These are phyloP conservation scores for Aspergillus fijiensis DNA, from an alignment of 2,329 filamentous ascomycete species.

Conservation along the genomic window DNA sequence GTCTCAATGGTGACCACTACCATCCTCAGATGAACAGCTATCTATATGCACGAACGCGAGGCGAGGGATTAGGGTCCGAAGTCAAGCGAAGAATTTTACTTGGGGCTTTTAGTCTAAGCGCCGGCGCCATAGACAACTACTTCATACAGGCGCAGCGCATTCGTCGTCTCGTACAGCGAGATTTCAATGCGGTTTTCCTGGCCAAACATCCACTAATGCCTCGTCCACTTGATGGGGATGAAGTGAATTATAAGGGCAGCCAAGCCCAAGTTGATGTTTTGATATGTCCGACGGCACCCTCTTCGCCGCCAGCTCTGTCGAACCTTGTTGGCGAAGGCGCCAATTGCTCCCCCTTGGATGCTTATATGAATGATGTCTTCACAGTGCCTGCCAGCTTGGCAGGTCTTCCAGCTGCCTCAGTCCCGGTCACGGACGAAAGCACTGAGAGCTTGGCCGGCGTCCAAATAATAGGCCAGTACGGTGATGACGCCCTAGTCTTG, in stretches of 20 bases:
- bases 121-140: conserved; percentile 90
- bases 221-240: conserved; percentile 1
- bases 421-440: conserved; percentile 59
- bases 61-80: conserved; percentile 74
- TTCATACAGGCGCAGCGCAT: conserved; percentile 92
- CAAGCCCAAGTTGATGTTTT: conserved; percentile 69
- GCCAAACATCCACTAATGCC: conserved; percentile 64
- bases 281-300: conserved; percentile 82
- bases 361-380: conserved; percentile 91
- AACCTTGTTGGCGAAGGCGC: conserved; percentile 47
- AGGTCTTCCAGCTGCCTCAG: conserved; percentile 81
- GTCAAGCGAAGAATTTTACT: conserved; percentile 84
- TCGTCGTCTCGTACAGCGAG: conserved; percentile 75
- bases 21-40: conserved; percentile 52
- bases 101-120: conserved; percentile 85
- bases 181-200: conserved; percentile 80
- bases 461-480: conserved; percentile 50
- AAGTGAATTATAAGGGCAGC: conserved; percentile 7
- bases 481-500: conserved; percentile 45
- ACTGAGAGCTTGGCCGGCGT: conserved; percentile 37
- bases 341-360: conserved; percentile 59
- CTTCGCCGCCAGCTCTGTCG: conserved; percentile 64
- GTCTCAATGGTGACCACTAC: conserved; percentile 51
- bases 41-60: conserved; percentile 75
- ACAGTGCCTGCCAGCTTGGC: conserved; percentile 93